Evolutionary conservation across 2,329 filamentous ascomycete species (phyloP).

Genomic region (Pseudocercospora eumusae): DNA sequence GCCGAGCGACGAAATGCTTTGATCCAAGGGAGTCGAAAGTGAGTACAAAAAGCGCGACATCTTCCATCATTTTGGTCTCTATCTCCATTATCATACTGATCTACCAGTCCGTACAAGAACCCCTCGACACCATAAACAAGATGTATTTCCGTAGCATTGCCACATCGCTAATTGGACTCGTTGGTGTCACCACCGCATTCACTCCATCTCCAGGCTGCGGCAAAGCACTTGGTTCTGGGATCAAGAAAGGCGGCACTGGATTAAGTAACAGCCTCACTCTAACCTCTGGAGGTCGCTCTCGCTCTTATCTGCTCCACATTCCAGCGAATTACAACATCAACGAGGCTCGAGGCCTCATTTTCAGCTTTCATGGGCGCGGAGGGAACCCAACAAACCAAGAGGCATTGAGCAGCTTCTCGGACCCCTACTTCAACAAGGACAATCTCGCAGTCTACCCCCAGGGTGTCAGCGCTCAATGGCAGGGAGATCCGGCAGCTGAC

Average conservation of each 20-base stretch:
- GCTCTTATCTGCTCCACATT: slow-evolving; percentile 44
- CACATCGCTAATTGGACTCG: background rate
- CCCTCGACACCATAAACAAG: background rate
- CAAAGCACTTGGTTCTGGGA: slow-evolving; percentile 20
- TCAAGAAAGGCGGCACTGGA: slow-evolving; percentile 28
- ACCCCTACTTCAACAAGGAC: slow-evolving; percentile 47
- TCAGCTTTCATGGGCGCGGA: slow-evolving; percentile 51
- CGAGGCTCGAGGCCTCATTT: slow-evolving; percentile 45
- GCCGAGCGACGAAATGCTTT: background rate
- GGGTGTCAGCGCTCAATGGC: slow-evolving; percentile 43
- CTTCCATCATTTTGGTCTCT: background rate
- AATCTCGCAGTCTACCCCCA: slow-evolving; percentile 51
- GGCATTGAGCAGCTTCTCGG: slow-evolving; percentile 48
- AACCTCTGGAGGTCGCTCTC: slow-evolving; percentile 28
- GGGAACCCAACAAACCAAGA: slow-evolving; percentile 44
- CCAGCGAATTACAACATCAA: slow-evolving; percentile 44
- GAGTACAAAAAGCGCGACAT: slow-evolving; percentile 3
- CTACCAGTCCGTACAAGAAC: background rate
- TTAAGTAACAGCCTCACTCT: slow-evolving; percentile 29
- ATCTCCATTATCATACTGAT: background rate
- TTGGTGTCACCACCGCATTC: slow-evolving; percentile 11
- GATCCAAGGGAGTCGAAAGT: background rate
- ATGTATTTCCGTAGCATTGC: slow-evolving; percentile 4
- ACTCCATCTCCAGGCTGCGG: slow-evolving; percentile 32
- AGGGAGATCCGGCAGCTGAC: slow-evolving; percentile 44